Percentiles rank a stretch among this genome's conserved stretches.
phyloP scores from a whole-genome alignment of 129 eudicot genomes.

The Dittrichia graveolens region DNA sequence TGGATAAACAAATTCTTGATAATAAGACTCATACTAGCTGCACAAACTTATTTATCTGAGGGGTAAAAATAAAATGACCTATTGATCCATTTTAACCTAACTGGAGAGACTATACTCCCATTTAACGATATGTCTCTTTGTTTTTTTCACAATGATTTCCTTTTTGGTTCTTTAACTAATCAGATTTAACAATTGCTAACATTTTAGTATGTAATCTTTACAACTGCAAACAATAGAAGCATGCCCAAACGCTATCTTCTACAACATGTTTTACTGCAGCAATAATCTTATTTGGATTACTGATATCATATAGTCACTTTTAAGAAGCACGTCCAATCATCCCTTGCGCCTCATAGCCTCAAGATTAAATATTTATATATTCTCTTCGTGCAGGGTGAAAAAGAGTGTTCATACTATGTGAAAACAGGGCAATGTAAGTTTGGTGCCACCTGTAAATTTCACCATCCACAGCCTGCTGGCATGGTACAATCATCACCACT shows the following conservation, averaged over 20 bases:
- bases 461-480: constrained; percentile 85
- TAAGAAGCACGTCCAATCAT: constrained; percentile 5
- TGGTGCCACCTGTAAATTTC: constrained; percentile 85
- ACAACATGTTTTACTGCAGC: background rate
- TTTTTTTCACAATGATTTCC: background rate
- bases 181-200: background rate
- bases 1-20: background rate
- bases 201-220: constrained; percentile 1
- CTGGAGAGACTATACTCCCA: background rate
- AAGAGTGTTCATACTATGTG: constrained; percentile 81
- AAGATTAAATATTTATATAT: background rate
- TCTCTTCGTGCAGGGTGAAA: constrained; percentile 66
- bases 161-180: background rate
- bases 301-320: constrained; percentile 9
- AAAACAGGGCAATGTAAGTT: constrained; percentile 94
- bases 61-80: background rate
- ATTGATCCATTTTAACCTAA: background rate
- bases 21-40: background rate
- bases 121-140: background rate
- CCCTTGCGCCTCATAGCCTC: background rate
- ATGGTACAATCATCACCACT: constrained; percentile 43
- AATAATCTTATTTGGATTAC: background rate
- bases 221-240: background rate
- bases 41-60: background rate
- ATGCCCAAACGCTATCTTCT: too few species aligned